A percentile compares a stretch with the other conserved stretches of the same genome.
phyloP scores from a whole-genome alignment of 345 rosid genomes.

The Dimocarpus longan region DNA sequence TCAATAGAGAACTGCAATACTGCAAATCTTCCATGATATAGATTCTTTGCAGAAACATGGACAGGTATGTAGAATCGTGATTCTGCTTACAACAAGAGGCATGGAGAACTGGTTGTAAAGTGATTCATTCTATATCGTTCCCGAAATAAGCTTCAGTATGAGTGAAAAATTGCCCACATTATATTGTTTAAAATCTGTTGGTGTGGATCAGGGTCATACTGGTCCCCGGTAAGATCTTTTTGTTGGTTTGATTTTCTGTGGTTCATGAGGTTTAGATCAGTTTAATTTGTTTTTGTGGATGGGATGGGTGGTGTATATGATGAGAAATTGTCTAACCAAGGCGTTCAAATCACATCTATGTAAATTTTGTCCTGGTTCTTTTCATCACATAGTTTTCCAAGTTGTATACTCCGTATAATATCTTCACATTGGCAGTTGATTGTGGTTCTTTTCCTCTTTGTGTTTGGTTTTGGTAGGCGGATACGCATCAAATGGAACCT shows the following conservation, averaged over 20 bases:
- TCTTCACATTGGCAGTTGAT: neutral
- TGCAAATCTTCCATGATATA: neutral
- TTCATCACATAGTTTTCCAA: neutral
- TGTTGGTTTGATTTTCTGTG: neutral
- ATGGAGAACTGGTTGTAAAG: neutral
- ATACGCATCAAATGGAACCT: constrained; percentile 61
- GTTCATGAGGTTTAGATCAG: neutral
- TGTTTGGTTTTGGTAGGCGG: constrained; percentile 47
- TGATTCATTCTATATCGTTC: neutral
- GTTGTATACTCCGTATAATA: neutral
- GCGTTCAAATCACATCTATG: neutral
- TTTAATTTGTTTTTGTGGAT: too few species aligned
- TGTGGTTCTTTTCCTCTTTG: neutral
- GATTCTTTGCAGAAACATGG: neutral
- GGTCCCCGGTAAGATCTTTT: neutral
- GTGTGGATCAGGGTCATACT: neutral
- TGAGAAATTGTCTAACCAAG: neutral
- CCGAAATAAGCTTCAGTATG: neutral
- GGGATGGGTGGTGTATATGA: neutral
- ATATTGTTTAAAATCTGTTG: neutral
- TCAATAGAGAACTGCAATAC: neutral
- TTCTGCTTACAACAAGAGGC: neutral
- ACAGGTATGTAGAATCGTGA: neutral
- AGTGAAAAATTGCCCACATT: neutral
- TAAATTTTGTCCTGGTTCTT: neutral